Base-by-base conservation (phyloP, 352 stramenopile species). In the Hyaloperonospora brassicae region DNA sequence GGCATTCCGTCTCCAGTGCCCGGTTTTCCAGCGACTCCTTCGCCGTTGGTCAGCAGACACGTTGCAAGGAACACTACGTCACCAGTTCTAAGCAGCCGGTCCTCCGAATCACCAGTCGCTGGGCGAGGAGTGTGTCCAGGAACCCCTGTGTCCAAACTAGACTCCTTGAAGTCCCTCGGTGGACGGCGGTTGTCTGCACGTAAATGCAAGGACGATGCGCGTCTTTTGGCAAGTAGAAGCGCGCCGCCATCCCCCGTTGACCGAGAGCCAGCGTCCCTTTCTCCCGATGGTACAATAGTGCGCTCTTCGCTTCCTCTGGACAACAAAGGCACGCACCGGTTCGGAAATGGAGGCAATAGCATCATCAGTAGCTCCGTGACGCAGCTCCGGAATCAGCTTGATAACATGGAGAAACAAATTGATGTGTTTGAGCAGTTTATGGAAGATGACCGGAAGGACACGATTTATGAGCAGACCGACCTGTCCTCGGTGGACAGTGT, bases 401-500 rank as follows among this genome's bases (percentile, higher is more conserved):
- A 93, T 64, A 93, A 89, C 53, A 86, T 93, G 72, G 82, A 93
- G 52, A 90, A 89, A 52, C 82, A 93, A 50, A 93, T 93, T 43
- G 82, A 93, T 58, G 82, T 93, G 41, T 93, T 93, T 48, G 82
- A 93, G 54, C 73, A 80, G 13, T 93, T 93, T 44, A 90, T 90
- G 82, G 82, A 90, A 52, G 82, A 93, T 39, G 82, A 93, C 52
- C 82, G 82, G 12, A 90, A 90, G 67, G 76, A 90, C 57, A 90
- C 82, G 11, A 87, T 93, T 50, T 93, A 87, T 62, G 78, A 87
- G 43, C 64, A 76, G 34, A 93, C 82, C 5, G 82, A 93, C 55
- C 59, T 93, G 23, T 71, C 79, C 9, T 87, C 73, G 1, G 55
- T 83, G 25, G 71, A 86, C 23, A 87, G 76, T 48, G 80, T 93